These are phyloP conservation scores for Boletus vermiculosoides DNA, from an alignment of 768 basidiomycete species.

Conservation along the genomic window DNA sequence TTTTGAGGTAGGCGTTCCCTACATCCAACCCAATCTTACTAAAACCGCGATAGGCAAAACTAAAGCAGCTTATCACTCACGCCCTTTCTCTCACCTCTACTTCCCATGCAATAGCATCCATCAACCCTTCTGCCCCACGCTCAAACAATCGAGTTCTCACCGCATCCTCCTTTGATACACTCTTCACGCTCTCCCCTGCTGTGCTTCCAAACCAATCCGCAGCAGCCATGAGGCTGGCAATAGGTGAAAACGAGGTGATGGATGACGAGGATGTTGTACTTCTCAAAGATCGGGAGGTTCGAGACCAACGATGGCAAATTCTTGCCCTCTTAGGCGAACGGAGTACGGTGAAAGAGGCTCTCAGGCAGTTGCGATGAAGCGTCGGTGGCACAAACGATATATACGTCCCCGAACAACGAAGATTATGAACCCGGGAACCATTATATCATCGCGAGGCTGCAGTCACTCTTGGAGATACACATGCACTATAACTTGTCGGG, in stretches of 20 bases:
- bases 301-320: conserved; percentile 75
- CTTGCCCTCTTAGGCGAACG: conserved; percentile 72
- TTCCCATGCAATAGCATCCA: conserved; percentile 75
- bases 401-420: neutral
- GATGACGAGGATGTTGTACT: conserved; percentile 49
- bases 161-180: conserved; percentile 68
- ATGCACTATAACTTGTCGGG: neutral
- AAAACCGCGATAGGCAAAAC: conserved; percentile 54
- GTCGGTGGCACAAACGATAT: neutral
- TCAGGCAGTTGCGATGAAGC: conserved; percentile 38
- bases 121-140: conserved; percentile 53
- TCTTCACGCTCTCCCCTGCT: conserved; percentile 75
- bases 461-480: neutral
- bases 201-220: conserved; percentile 79
- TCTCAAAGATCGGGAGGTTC: conserved; percentile 61
- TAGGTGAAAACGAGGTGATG: conserved; percentile 48
- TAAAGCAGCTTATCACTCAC: conserved; percentile 81
- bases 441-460: neutral
- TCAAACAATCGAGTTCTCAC: conserved; percentile 50
- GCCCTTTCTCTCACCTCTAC: conserved; percentile 74
- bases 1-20: conserved; percentile 56
- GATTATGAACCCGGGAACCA: neutral
- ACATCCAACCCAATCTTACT: neutral
- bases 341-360: conserved; percentile 65
- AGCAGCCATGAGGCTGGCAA: conserved; percentile 66